A percentile compares a stretch with the other conserved stretches of the same genome.
phyloP scores from a whole-genome alignment of 306 rosid genomes.

The Quercus variabilis region DNA sequence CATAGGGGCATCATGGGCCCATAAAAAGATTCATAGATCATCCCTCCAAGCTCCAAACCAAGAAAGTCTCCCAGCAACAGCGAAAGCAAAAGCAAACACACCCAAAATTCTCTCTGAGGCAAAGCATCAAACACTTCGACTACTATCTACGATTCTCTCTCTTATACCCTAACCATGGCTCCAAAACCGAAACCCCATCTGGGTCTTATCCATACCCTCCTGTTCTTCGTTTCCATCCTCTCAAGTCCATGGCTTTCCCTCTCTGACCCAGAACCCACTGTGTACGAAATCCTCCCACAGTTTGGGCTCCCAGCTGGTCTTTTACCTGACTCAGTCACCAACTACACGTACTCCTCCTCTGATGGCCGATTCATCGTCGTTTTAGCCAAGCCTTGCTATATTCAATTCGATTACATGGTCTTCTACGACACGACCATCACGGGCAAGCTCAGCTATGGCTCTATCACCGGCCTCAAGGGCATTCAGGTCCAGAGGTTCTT shows the following conservation, averaged over 20 bases:
- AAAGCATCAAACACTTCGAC: not conserved
- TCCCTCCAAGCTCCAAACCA: too few species aligned
- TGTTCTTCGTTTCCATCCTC: slow-evolving; percentile 17
- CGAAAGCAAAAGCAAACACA: too few species aligned
- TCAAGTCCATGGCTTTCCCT: slow-evolving; percentile 4
- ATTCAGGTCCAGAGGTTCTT: slow-evolving; percentile 70
- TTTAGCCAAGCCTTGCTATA: slow-evolving; percentile 59
- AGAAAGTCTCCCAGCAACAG: too few species aligned
- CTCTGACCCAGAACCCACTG: slow-evolving; percentile 24
- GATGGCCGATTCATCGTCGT: slow-evolving; percentile 65
- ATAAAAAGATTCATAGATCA: too few species aligned
- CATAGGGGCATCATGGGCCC: too few species aligned
- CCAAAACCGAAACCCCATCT: slow-evolving; percentile 15
- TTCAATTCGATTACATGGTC: slow-evolving; percentile 69
- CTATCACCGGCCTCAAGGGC: slow-evolving; percentile 67
- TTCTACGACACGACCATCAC: slow-evolving; percentile 64
- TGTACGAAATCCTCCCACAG: slow-evolving; percentile 65
- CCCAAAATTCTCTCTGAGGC: too few species aligned
- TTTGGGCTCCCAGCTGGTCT: slow-evolving; percentile 84
- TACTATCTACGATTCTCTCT: not conserved
- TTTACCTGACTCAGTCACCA: slow-evolving; percentile 57
- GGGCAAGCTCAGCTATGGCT: slow-evolving; percentile 73
- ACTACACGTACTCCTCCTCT: slow-evolving; percentile 45
- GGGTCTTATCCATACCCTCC: slow-evolving; percentile 14
- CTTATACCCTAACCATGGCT: slow-evolving; percentile 33